Evolutionary conservation across 2,329 filamentous ascomycete genomes (phyloP).

Genomic region (Aspergillus nomiae): DNA sequence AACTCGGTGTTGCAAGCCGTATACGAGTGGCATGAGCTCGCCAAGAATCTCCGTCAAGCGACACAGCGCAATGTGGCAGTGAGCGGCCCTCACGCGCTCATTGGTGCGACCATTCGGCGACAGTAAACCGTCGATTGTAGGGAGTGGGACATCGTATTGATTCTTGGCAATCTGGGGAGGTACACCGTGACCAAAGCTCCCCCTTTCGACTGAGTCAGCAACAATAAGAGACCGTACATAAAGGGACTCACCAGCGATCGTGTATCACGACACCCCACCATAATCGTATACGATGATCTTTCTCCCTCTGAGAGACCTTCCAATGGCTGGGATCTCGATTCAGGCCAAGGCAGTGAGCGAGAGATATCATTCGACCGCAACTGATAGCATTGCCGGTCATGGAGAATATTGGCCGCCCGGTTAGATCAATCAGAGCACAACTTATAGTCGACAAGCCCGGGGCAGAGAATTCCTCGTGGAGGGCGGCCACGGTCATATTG

Average conservation of each 20-base stretch:
- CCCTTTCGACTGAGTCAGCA: constrained; percentile 38
- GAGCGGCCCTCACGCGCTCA: constrained; percentile 49
- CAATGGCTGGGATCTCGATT: constrained; percentile 58
- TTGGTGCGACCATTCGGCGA: constrained; percentile 37
- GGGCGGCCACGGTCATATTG: constrained; percentile 62
- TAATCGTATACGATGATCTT: constrained; percentile 53
- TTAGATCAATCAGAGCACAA: constrained; percentile 60
- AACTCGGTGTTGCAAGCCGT: constrained; percentile 46
- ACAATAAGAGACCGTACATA: background rate
- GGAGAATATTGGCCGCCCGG: constrained; percentile 61
- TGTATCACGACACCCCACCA: constrained; percentile 62
- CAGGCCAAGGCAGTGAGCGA: constrained; percentile 58
- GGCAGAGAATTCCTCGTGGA: constrained; percentile 62
- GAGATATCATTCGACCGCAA: constrained; percentile 55
- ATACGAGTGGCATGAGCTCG: constrained; percentile 49
- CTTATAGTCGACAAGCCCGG: constrained; percentile 62
- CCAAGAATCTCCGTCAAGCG: constrained; percentile 51
- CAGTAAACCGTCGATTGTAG: constrained; percentile 47
- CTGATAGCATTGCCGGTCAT: constrained; percentile 61
- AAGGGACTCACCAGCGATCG: constrained; percentile 51
- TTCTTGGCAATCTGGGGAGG: constrained; percentile 56
- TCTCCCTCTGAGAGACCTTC: constrained; percentile 55
- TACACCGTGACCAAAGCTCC: constrained; percentile 58
- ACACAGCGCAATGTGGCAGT: constrained; percentile 57
- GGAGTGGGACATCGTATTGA: constrained; percentile 59